Conservation (phyloP, 257 asterid genomes). For the Nicotiana obtusifolia region DNA sequence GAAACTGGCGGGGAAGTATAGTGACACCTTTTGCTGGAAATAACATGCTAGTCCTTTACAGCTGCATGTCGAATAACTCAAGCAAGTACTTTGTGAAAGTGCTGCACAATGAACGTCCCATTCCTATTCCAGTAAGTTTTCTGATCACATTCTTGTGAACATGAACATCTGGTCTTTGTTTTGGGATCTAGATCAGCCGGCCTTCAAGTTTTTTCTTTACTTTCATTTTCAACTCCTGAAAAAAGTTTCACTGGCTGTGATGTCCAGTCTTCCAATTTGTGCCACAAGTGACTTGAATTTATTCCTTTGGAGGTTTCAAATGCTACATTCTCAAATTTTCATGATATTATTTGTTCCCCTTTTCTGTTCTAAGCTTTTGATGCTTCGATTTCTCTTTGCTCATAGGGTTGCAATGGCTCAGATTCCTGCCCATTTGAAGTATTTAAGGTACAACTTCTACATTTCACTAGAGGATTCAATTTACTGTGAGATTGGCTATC, state of each 20-base stretch:
- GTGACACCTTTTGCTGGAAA: constrained; percentile 94
- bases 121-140: constrained; percentile 63
- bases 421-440: constrained; percentile 80
- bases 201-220: neutral
- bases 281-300: neutral
- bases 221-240: neutral
- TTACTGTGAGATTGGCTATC: neutral
- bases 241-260: neutral
- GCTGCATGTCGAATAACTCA: constrained; percentile 56
- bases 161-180: neutral
- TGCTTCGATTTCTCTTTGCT: neutral
- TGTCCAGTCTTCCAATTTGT: neutral
- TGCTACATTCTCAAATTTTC: neutral
- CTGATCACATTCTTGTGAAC: neutral
- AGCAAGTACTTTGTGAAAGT: constrained; percentile 79
- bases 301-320: neutral
- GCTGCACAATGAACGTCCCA: constrained; percentile 78
- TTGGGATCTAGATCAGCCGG: neutral
- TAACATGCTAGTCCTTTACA: constrained; percentile 71
- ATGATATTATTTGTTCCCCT: neutral
- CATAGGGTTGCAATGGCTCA: constrained; percentile 70
- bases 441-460: constrained; percentile 57
- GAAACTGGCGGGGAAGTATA: constrained; percentile 76
- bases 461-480: neutral
- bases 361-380: neutral